These are phyloP conservation scores for Dactylellina haptotyla DNA, from an alignment of 2,329 filamentous ascomycete genomes.

Conservation along the genomic window DNA sequence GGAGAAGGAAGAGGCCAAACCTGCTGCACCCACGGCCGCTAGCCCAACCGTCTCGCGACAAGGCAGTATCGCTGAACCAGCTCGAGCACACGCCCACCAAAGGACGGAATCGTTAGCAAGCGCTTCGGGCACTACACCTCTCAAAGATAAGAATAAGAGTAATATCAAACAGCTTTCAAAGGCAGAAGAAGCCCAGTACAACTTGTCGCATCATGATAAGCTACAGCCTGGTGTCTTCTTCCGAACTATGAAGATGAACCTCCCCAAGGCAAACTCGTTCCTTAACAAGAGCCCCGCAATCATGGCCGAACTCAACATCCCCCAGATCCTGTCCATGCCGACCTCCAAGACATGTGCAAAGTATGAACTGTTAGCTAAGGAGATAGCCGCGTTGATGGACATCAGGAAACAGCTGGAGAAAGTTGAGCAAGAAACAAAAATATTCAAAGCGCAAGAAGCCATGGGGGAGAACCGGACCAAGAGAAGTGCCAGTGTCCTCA, in stretches of 20 bases:
- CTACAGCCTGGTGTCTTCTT: constrained; percentile 87
- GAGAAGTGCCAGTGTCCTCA: constrained; percentile 43
- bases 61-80: constrained; percentile 67
- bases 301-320: constrained; percentile 76
- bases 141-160: constrained; percentile 47
- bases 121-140: constrained; percentile 53
- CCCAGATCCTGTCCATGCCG: constrained; percentile 76
- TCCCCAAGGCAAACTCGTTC: constrained; percentile 79
- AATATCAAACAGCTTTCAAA: constrained; percentile 66
- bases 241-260: constrained; percentile 82
- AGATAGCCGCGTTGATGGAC: constrained; percentile 76
- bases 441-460: constrained; percentile 57
- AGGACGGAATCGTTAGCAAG: constrained; percentile 60
- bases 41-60: constrained; percentile 62
- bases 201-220: constrained; percentile 85
- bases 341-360: constrained; percentile 76
- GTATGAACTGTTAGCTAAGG: constrained; percentile 76
- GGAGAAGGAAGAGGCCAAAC: constrained; percentile 68
- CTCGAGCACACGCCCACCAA: constrained; percentile 59
- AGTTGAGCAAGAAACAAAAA: constrained; percentile 66
- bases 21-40: constrained; percentile 59
- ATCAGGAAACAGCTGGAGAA: constrained; percentile 79
- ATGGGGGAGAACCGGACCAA: constrained; percentile 25
- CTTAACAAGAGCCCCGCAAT: constrained; percentile 80
- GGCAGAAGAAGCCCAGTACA: constrained; percentile 81